Base-by-base conservation (phyloP, 139 green algal genomes). In the Chlamydomonas schloesseri region DNA sequence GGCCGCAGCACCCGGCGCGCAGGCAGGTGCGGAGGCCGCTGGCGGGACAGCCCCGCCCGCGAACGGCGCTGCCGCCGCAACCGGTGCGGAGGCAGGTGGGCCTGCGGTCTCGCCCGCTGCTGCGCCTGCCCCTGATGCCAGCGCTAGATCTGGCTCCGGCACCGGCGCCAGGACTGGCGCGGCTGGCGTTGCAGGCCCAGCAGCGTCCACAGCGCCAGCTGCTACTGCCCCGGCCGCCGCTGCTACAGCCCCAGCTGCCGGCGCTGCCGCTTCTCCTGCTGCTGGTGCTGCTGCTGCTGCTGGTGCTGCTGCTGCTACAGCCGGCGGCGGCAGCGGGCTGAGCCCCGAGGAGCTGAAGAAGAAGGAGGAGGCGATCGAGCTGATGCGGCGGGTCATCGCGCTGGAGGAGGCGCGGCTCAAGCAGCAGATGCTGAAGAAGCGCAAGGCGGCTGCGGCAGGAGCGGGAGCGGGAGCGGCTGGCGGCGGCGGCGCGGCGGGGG, bases 331-430 rank as follows among this genome's bases (percentile, higher is more conserved):
- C 73, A 11, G 73, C 42, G n/a, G 65, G 34, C 42, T 8, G 8
- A 50, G 42, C 50, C 15, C 73, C 10, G 75, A 36, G 75, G 75
- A 34, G 62, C 65, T 84, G 21, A 84, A 84, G 65, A 67, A 74
- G 64, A 67, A 46, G 78, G 64, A 84, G 65, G 64, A 84, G 28
- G 46, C 64, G 10, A 84, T 84, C 26, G 78, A 65, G 42, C 47
- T 84, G 46, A 84, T 84, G 78, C 37, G 42, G 64, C 78, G 78
- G 46, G 29, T 84, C 18, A 84, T 84, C 33, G 78, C 42, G 64
- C 31, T 84, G 18, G 78, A 84, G 64, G 78, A 84, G 65, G 64
- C 78, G 0, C 17, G 46, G 46, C 29, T 84, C 4, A 84, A 84
- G n/a, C 46, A 55, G 65, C 60, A 62, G 76, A 8, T 18, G 31